These are phyloP conservation scores for Taxillus chinensis DNA, from an alignment of 164 flowering plant genomes.

Conservation along the genomic window DNA sequence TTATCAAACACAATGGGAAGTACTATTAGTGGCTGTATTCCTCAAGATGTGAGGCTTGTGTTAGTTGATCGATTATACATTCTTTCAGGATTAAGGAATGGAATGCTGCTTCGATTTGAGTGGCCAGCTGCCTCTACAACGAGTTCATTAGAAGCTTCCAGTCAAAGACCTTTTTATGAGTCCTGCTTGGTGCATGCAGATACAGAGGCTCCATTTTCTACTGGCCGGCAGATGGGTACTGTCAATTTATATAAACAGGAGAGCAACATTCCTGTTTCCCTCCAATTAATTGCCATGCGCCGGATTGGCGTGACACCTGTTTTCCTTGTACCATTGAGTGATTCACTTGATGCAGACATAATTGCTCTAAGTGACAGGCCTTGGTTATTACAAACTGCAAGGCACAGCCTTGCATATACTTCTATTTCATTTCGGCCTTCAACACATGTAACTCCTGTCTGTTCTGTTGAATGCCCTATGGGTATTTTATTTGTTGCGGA, in stretches of 20 bases:
- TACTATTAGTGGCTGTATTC: constrained; percentile 70
- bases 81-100: constrained; percentile 89
- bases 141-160: constrained; percentile 17
- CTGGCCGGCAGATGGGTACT: constrained; percentile 12
- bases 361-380: constrained; percentile 96
- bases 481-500: constrained; percentile 94
- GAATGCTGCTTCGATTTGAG: constrained; percentile 94
- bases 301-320: constrained; percentile 92
- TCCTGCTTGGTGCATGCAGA: constrained; percentile 18
- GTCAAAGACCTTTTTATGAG: constrained; percentile 13
- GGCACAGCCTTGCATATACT: constrained; percentile 83
- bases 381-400: constrained; percentile 93
- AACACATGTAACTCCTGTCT: constrained; percentile 85
- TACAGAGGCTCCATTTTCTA: constrained; percentile 9
- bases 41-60: constrained; percentile 95
- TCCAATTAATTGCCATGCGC: constrained; percentile 79
- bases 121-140: constrained; percentile 47
- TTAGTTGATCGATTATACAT: constrained; percentile 66
- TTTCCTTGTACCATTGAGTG: constrained; percentile 75
- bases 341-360: constrained; percentile 67
- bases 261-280: constrained; percentile 32
- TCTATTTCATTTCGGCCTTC: constrained; percentile 92
- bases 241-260: constrained; percentile 17
- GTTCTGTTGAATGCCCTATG: constrained; percentile 72
- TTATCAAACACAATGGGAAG: constrained; percentile 56